Conservation (phyloP, 23 red algal species). For the Agarophyton chilense region DNA sequence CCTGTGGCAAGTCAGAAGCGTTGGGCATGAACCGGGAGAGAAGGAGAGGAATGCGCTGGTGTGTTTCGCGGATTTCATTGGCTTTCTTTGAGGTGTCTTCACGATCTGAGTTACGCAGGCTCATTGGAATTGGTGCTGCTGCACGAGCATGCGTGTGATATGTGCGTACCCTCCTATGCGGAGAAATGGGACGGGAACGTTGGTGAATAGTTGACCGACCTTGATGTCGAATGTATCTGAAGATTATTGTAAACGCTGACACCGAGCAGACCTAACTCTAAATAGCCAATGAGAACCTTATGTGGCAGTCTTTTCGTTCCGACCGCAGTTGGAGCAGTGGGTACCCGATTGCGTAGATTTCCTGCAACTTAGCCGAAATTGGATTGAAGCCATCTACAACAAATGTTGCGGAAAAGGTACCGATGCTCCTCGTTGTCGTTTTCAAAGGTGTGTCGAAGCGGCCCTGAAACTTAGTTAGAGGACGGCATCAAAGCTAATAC, state of each 20-base stretch:
- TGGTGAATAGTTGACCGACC: neutral
- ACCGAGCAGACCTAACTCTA: slow-evolving; percentile 13
- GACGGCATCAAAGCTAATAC: neutral
- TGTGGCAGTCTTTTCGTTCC: neutral
- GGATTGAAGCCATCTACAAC: neutral
- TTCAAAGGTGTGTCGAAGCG: neutral
- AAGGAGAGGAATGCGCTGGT: neutral
- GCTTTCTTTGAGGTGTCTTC: neutral
- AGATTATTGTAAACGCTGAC: slow-evolving; percentile 1
- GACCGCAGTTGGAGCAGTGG: neutral
- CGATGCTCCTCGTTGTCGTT: no score
- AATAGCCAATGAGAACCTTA: neutral
- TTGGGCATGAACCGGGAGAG: no score
- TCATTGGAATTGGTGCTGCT: neutral
- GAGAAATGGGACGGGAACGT: neutral
- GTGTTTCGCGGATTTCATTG: neutral
- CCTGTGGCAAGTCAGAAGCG: neutral
- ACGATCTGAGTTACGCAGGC: neutral
- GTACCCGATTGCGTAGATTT: neutral
- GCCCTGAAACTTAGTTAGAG: neutral
- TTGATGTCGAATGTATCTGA: neutral
- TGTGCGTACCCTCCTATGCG: neutral
- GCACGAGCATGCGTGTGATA: neutral
- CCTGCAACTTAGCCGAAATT: neutral
- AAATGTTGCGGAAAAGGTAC: no score